Percentiles rank a stretch among this genome's conserved stretches.
Evolutionary conservation across 2,329 filamentous ascomycete species (phyloP).

Genomic region (Nemania sp.): DNA sequence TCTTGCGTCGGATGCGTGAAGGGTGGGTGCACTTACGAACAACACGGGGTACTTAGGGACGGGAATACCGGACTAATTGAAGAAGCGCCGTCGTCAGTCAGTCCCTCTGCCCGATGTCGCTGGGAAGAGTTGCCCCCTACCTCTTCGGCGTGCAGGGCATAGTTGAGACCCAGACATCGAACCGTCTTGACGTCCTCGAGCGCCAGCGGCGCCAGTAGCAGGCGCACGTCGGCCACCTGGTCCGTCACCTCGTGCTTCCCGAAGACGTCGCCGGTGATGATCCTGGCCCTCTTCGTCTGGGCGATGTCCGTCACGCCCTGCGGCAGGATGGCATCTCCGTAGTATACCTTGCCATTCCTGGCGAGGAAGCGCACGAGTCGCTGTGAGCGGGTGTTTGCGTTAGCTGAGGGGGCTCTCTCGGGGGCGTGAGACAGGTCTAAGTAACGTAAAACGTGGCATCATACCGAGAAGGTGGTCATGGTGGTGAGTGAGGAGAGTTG

Average conservation of each 20-base stretch:
- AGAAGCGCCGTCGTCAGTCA: slow-evolving; percentile 7
- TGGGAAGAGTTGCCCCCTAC: slow-evolving; percentile 39
- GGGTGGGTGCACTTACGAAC: slow-evolving; percentile 55
- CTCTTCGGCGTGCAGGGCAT: slow-evolving; percentile 72
- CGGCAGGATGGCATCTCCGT: slow-evolving; percentile 75
- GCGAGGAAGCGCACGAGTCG: slow-evolving; percentile 75
- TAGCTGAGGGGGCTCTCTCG: not conserved
- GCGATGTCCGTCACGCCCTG: slow-evolving; percentile 62
- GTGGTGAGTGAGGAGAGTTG: slow-evolving; percentile 24
- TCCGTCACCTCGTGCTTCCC: slow-evolving; percentile 67
- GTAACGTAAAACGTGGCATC: slow-evolving; percentile 25
- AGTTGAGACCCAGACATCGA: slow-evolving; percentile 73
- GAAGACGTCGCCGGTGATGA: slow-evolving; percentile 70
- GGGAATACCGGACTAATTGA: slow-evolving; percentile 61
- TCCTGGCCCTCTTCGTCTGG: slow-evolving; percentile 62
- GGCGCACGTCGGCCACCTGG: slow-evolving; percentile 58
- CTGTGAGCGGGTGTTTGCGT: slow-evolving; percentile 44
- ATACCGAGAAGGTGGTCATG: slow-evolving; percentile 50
- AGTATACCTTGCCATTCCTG: slow-evolving; percentile 70
- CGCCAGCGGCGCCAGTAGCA: slow-evolving; percentile 67
- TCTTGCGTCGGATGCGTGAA: no score
- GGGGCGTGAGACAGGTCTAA: no score
- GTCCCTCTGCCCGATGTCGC: no score
- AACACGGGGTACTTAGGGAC: slow-evolving; percentile 73
- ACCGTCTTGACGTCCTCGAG: slow-evolving; percentile 67